Evolutionary conservation across 257 asterid genomes (phyloP).

Genomic region (Solanum gracilifrons): DNA sequence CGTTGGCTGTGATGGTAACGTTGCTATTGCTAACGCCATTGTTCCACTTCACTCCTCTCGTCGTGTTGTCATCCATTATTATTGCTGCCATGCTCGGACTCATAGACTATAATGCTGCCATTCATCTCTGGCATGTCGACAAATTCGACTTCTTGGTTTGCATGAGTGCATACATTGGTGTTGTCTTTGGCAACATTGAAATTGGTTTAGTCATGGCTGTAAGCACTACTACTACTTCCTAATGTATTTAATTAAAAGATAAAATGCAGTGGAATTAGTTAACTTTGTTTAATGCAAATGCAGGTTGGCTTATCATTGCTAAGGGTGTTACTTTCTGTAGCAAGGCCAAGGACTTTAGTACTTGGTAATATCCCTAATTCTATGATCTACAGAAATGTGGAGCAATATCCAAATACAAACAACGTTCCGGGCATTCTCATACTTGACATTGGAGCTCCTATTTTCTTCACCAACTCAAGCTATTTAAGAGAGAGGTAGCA

Average conservation of each 20-base stretch:
- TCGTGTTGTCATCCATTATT: constrained; percentile 76
- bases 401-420: constrained; percentile 62
- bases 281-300: neutral
- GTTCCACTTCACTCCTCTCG: constrained; percentile 83
- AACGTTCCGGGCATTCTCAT: constrained; percentile 66
- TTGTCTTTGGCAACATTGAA: constrained; percentile 66
- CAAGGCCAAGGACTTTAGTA: constrained; percentile 71
- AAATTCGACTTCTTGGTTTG: constrained; percentile 87
- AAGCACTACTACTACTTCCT: neutral
- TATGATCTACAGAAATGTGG: constrained; percentile 60
- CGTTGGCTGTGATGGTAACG: constrained; percentile 77
- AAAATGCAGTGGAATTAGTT: too few species aligned
- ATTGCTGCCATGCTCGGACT: constrained; percentile 95
- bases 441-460: constrained; percentile 82
- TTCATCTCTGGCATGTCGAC: constrained; percentile 81
- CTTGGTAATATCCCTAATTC: constrained; percentile 85
- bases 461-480: constrained; percentile 78
- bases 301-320: constrained; percentile 65
- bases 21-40: constrained; percentile 67
- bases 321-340: constrained; percentile 68
- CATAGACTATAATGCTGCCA: constrained; percentile 78
- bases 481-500: constrained; percentile 86
- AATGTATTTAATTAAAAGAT: neutral
- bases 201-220: constrained; percentile 78
- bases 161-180: constrained; percentile 78